phyloP scores from a whole-genome alignment of 2,329 filamentous ascomycete genomes.

The Trichoderma sp. region DNA sequence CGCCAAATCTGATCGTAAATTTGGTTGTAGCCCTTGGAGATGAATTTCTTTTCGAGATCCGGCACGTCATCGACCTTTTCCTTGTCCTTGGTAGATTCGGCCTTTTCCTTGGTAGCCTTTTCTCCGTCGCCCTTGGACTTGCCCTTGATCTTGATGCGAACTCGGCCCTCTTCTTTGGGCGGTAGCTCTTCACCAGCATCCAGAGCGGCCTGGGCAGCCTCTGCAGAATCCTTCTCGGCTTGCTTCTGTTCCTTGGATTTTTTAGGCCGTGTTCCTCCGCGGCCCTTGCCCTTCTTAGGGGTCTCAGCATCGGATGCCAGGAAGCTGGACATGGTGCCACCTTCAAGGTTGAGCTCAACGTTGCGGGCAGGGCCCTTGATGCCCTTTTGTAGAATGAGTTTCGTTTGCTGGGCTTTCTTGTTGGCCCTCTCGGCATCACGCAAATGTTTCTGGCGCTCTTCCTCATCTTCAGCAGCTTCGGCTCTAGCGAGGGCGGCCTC shows the following conservation, averaged over 20 bases:
- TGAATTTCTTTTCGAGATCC: constrained; percentile 64
- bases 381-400: constrained; percentile 80
- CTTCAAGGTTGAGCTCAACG: constrained; percentile 77
- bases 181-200: constrained; percentile 73
- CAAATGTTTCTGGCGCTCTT: constrained; percentile 75
- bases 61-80: constrained; percentile 52
- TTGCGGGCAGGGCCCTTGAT: constrained; percentile 72
- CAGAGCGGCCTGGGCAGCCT: constrained; percentile 80
- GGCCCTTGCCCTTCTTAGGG: constrained; percentile 51
- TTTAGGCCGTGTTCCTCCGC: constrained; percentile 69
- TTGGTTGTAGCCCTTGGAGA: constrained; percentile 91
- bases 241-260: constrained; percentile 89
- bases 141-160: constrained; percentile 62
- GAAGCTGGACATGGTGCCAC: constrained; percentile 83
- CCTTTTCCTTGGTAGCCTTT: constrained; percentile 42
- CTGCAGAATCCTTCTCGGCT: constrained; percentile 77
- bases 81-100: constrained; percentile 53
- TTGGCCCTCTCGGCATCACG: constrained; percentile 85
- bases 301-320: constrained; percentile 61
- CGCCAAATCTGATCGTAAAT: constrained; percentile 98
- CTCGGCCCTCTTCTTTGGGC: constrained; percentile 57
- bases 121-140: constrained; percentile 46
- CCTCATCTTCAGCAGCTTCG: constrained; percentile 74
- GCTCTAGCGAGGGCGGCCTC: constrained; percentile 78
- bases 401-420: constrained; percentile 90